Evolutionary conservation across 192 early-diverging fungal species (phyloP), one percentile per base, ranked within the genome.

Genomic region (Ambispora gerdemannii): DNA sequence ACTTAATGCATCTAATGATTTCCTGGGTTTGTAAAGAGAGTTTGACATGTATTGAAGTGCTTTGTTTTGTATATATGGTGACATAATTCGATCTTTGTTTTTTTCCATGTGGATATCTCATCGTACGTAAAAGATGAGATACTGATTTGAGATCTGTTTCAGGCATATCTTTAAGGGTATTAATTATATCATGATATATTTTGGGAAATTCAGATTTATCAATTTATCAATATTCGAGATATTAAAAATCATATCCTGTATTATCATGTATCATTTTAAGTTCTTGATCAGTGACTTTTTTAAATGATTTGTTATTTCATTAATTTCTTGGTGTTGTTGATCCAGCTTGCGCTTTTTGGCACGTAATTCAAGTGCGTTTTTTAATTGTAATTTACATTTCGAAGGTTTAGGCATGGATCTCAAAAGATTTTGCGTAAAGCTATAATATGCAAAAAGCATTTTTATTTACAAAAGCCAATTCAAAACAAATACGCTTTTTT

Each of bases 381-480:
- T 55, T 20, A 55, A 20, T 1, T 55, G 7, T 20, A 55, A 20
- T 55, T 55, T 11, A 55, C 7, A 2, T 55, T 55, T 55, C 3
- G 52, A 55, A 55, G 3, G 52, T 3, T 55, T 55, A 55, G 52
- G 19, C 52, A 55, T 55, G 22, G 7, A n/a, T 24, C 8, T 20
- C 22, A 55, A 55, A 24, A 10, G 7, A 20, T 55, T 55, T 10
- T 0, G 22, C 22, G 3, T 55, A 55, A 55, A 55, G n/a, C 28
- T 24, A 24, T 27, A 24, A 25, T 55, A 20, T 24, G 28, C 22
- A 24, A 24, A 55, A 55, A 55, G 11, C 13, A 27, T 55, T 55
- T 55, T 55, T 55, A 55, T 55, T 55, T 32, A 55, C 52, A 55
- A 55, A 55, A 20, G 6, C 24, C 52, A 55, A 55, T 55, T 55